Base-by-base conservation (phyloP, 805 yeast species). In the Spathaspora passalidarum region DNA sequence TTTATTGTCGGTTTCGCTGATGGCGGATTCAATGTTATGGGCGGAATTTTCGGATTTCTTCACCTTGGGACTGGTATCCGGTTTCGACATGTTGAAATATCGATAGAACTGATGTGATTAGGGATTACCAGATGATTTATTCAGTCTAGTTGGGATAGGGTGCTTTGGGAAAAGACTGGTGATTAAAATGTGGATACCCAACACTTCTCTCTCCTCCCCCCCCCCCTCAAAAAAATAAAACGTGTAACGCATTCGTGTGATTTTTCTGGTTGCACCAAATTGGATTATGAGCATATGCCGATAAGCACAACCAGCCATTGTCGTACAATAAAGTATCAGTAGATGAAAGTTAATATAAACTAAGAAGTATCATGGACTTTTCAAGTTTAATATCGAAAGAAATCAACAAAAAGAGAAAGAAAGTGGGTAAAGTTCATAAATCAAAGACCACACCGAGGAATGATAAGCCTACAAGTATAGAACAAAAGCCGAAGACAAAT, bases 381-480 rank as follows among this genome's bases (percentile, higher is more conserved):
- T 66, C 77, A 10, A 63, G 66, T 32, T 51, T 79, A 61, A 65
- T 81, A 44, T 54, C 72, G 1, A 59, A 65, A 21, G 84, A 81
- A 57, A 80, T 80, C 17, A 65, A 62, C 5, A 76, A 69, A 61
- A 76, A 76, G 61, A 63, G 66, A 52, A 56, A 57, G 48, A 45
- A 53, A 32, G 59, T 47, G 26, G 25, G 44, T 22, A 47, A 51
- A 32, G 48, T 29, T 42, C 47, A 46, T 26, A 42, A 47, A 36
- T 46, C 40, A 36, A 42, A 45, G 34, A 44, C 52, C 37, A n/a
- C 36, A 21, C 44, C 32, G 42, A 26, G 21, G 25, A 22, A 45
- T 38, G 50, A 48, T 32, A 41, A 52, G 29, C 32, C 49, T n/a
- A n/a, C n/a, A n/a, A 13, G 35, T 38, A 21, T 17, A 46, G 25